Percentiles rank a stretch among this genome's conserved stretches.
Conservation (phyloP, 1,139 yeast species). For the Nadsonia commutata region DNA sequence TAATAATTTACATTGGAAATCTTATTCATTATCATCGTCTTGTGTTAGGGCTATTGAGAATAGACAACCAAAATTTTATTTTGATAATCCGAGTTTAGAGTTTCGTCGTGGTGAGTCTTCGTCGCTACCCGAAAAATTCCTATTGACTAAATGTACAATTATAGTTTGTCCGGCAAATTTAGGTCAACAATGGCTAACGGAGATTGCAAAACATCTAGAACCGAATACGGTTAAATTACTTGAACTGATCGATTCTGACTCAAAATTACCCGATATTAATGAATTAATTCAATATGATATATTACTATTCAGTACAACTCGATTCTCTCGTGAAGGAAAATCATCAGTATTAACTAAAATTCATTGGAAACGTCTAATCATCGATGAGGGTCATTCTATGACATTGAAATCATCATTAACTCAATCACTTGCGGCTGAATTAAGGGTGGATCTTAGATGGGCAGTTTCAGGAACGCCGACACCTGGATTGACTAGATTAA, state of each 20-base stretch:
- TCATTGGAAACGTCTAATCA: slow-evolving; percentile 53
- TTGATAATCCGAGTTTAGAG: slow-evolving; percentile 9
- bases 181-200: slow-evolving; percentile 50
- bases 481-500: slow-evolving; percentile 44
- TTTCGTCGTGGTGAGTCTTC: slow-evolving; percentile 13
- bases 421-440: slow-evolving; percentile 28
- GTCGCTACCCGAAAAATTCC: slow-evolving; percentile 20
- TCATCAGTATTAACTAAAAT: no score
- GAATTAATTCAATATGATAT: slow-evolving; percentile 34
- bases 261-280: slow-evolving; percentile 16
- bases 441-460: slow-evolving; percentile 52
- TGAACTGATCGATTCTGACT: slow-evolving; percentile 9
- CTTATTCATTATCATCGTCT: slow-evolving; percentile 31
- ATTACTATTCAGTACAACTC: slow-evolving; percentile 35
- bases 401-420: slow-evolving; percentile 35
- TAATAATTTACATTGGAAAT: slow-evolving; percentile 45
- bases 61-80: slow-evolving; percentile 7
- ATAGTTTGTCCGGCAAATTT: slow-evolving; percentile 54
- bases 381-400: slow-evolving; percentile 65
- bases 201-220: slow-evolving; percentile 40
- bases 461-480: slow-evolving; percentile 68
- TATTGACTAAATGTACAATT: slow-evolving; percentile 39
- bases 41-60: slow-evolving; percentile 25
- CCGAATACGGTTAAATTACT: slow-evolving; percentile 11
- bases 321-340: slow-evolving; percentile 33